A percentile compares a stretch with the other conserved stretches of the same genome.
Conservation (phyloP, 2,329 filamentous ascomycete species). For the Bipolaris gigantea region DNA sequence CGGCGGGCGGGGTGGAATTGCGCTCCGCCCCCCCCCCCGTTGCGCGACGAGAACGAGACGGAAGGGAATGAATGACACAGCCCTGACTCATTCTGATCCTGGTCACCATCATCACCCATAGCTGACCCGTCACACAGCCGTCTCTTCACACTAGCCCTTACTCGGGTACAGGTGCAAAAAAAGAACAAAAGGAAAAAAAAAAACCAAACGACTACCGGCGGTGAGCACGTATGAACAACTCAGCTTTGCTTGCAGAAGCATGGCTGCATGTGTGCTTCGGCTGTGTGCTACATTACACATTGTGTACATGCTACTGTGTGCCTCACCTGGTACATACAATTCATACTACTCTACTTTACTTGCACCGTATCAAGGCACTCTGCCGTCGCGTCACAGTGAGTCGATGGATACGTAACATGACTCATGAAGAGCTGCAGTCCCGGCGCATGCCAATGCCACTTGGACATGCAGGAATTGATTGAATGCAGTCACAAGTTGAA, state of each 20-base stretch:
- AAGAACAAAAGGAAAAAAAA: neutral
- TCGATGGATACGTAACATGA: neutral
- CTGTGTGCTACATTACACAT: neutral
- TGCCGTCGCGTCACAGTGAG: neutral
- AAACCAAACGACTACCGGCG: neutral
- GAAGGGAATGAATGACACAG: neutral
- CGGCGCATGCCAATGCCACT: neutral
- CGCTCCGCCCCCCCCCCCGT: neutral
- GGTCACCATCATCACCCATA: too few species aligned
- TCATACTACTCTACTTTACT: too few species aligned
- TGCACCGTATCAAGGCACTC: neutral
- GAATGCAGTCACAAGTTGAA: neutral
- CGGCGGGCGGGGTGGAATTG: slow-evolving; percentile 5
- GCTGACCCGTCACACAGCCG: too few species aligned
- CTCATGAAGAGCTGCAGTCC: neutral
- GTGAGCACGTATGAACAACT: neutral
- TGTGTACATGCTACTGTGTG: neutral
- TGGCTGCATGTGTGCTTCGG: neutral
- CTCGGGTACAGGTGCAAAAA: too few species aligned
- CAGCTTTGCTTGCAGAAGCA: neutral
- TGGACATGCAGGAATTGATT: neutral
- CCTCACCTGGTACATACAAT: neutral
- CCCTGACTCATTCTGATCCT: neutral
- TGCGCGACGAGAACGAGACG: slow-evolving; percentile 3
- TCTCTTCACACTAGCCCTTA: too few species aligned